These are phyloP conservation scores for Meyerozyma guilliermondii DNA, from an alignment of 1,139 yeast species.

Conservation along the genomic window DNA sequence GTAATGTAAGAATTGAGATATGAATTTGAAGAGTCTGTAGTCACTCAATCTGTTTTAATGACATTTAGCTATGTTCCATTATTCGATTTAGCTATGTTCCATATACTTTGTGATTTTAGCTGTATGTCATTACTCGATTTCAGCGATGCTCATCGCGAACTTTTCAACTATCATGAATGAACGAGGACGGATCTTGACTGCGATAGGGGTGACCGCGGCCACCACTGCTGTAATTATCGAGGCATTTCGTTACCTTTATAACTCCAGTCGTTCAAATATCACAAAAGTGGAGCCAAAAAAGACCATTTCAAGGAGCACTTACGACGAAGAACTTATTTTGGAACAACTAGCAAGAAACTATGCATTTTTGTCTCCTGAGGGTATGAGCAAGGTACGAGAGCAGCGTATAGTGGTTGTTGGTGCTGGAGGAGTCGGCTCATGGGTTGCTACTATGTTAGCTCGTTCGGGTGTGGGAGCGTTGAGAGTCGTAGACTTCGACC, in stretches of 20 bases:
- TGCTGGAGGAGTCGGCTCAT: slow-evolving; percentile 97
- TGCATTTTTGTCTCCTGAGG: slow-evolving; percentile 84
- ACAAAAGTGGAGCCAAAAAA: slow-evolving; percentile 1
- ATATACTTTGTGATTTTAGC: too few relatives aligned
- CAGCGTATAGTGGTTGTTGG: slow-evolving; percentile 88
- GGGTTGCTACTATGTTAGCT: slow-evolving; percentile 90
- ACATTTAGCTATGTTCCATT: too few relatives aligned
- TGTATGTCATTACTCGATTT: too few relatives aligned
- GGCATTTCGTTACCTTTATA: neutral
- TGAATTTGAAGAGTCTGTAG: too few relatives aligned
- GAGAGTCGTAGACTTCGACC: slow-evolving; percentile 89
- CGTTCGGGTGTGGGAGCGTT: slow-evolving; percentile 82
- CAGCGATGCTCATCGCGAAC: neutral
- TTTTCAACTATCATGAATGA: neutral
- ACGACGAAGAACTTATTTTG: slow-evolving; percentile 71
- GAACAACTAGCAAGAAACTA: slow-evolving; percentile 93
- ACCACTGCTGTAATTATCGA: neutral
- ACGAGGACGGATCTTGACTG: neutral
- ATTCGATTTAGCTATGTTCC: too few relatives aligned
- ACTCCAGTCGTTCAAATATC: neutral
- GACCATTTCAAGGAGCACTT: slow-evolving; percentile 12
- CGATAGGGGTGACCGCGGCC: neutral
- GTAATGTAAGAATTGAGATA: neutral
- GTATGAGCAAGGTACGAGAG: slow-evolving; percentile 69
- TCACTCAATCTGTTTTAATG: too few relatives aligned